Conservation (phyloP, 345 rosid species). For the Hibiscus syriacus region DNA sequence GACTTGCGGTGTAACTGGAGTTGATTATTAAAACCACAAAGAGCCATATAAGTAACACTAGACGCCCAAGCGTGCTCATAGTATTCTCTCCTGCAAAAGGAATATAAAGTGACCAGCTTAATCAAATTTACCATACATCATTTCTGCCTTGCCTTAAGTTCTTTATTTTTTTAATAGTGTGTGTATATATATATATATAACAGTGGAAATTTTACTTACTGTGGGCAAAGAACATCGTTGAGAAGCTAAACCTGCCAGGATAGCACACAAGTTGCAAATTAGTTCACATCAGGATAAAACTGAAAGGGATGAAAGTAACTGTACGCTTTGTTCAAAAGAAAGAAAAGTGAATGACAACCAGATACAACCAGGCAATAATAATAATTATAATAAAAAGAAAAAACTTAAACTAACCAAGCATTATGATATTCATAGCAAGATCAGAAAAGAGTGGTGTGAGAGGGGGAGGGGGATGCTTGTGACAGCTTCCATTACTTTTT, state of each 20-base stretch:
- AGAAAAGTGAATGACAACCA: not conserved
- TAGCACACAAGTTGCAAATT: constrained; percentile 23
- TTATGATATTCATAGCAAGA: no score
- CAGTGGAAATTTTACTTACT: constrained; percentile 40
- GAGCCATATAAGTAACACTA: constrained; percentile 86
- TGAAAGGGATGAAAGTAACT: constrained; percentile 1
- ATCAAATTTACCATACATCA: constrained; percentile 14
- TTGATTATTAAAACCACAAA: constrained; percentile 85
- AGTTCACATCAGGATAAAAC: constrained; percentile 6
- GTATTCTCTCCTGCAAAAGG: no score
- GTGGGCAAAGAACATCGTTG: constrained; percentile 86
- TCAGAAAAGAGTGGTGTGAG: no score
- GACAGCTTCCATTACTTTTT: no score
- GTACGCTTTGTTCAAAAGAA: not conserved
- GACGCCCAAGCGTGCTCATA: constrained; percentile 74
- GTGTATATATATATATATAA: no score
- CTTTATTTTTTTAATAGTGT: not conserved
- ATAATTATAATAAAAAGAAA: no score
- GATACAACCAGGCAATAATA: no score
- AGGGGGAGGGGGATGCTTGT: no score
- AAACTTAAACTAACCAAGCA: no score
- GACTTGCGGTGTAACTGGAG: no score
- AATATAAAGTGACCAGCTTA: constrained; percentile 15
- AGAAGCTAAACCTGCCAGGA: constrained; percentile 91
- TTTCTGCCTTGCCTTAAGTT: not conserved